These are phyloP conservation scores for Stromatinia cepivora DNA, from an alignment of 2,329 filamentous ascomycete species.

Conservation along the genomic window DNA sequence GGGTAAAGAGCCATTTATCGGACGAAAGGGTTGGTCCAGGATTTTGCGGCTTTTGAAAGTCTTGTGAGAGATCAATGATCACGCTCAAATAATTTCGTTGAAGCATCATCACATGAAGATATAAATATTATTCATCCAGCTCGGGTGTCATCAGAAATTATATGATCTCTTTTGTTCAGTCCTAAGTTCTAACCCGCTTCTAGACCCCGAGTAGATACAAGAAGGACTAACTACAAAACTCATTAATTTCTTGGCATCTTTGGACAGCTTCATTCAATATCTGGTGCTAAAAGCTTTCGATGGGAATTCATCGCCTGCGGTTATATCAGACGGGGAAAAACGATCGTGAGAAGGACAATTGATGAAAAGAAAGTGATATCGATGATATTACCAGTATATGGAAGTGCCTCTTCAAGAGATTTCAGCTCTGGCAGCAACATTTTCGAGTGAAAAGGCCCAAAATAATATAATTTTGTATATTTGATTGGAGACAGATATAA, in stretches of 20 bases:
- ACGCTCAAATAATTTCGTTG: not conserved
- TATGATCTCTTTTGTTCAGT: not conserved
- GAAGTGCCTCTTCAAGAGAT: not conserved
- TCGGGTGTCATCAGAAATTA: not conserved
- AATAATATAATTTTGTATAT: not conserved
- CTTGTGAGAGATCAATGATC: not conserved
- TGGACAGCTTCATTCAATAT: not conserved
- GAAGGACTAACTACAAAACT: not conserved
- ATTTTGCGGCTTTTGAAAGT: not conserved
- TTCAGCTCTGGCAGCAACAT: no score
- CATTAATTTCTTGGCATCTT: not conserved
- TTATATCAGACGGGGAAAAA: not conserved
- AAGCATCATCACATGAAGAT: conserved; percentile 3
- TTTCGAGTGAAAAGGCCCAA: not conserved
- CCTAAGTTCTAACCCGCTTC: not conserved
- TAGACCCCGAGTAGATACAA: not conserved
- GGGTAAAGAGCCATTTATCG: not conserved
- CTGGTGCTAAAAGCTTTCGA: not conserved
- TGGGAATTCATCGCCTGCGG: not conserved
- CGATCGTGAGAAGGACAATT: not conserved
- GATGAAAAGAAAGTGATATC: not conserved
- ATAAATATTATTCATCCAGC: not conserved
- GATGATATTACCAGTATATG: no score
- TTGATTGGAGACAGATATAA: not conserved
- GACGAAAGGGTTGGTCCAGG: not conserved